Evolutionary conservation across 1,139 yeast species (phyloP).

Genomic region (Sugiyamaella xylanicola): DNA sequence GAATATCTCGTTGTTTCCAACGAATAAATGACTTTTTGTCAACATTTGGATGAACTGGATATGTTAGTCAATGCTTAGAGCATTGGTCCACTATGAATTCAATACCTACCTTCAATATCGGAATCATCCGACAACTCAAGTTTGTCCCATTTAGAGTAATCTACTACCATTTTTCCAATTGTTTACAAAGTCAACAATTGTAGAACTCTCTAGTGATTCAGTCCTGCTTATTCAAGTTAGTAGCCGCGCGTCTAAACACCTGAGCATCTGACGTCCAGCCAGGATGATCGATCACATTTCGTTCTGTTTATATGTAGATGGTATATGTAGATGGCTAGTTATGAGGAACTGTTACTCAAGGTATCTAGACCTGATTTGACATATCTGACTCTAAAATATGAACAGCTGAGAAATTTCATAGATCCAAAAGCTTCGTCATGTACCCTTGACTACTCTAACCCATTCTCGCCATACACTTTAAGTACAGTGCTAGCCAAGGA

Average conservation of each 20-base stretch:
- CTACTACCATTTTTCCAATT: conserved; percentile 51
- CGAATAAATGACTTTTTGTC: conserved; percentile 89
- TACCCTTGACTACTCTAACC: conserved; percentile 17
- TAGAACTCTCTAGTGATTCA: neutral
- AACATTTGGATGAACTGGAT: conserved; percentile 88
- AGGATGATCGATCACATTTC: no score
- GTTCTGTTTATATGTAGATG: no score
- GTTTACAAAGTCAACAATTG: neutral
- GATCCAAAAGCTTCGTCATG: neutral
- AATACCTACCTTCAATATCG: conserved; percentile 62
- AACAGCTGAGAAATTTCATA: neutral
- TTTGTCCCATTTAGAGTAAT: conserved; percentile 97
- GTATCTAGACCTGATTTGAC: conserved; percentile 11
- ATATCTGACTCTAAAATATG: conserved; percentile 3
- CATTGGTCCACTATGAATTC: no score
- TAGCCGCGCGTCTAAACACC: neutral
- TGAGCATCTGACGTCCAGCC: neutral
- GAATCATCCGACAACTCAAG: conserved; percentile 95
- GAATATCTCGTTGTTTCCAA: conserved; percentile 98
- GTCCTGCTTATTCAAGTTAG: neutral
- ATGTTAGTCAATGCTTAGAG: neutral
- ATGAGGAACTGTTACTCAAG: conserved; percentile 2
- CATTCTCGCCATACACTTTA: conserved; percentile 27
- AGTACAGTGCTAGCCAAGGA: conserved; percentile 29
- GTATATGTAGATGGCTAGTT: neutral